phyloP scores from a whole-genome alignment of 495 filamentous ascomycete genomes.

The Xylaria cubensis region DNA sequence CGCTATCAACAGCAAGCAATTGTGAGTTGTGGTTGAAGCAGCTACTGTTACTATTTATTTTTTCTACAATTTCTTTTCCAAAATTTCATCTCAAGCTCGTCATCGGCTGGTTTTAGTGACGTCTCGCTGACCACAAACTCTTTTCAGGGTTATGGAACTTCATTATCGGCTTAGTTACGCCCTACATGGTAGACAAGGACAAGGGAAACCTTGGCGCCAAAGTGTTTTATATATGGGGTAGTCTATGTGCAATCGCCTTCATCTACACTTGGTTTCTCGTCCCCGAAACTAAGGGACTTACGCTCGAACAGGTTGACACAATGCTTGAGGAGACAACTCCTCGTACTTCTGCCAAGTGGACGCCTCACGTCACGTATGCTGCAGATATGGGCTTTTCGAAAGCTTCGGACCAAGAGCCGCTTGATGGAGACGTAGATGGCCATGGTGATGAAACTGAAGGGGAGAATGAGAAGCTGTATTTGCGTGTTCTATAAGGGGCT shows the following conservation, averaged over 20 bases:
- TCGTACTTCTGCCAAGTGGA: constrained; percentile 73
- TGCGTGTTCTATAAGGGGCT: constrained; percentile 4
- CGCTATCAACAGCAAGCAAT: constrained; percentile 81
- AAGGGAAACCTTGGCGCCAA: constrained; percentile 71
- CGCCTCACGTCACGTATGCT: constrained; percentile 72
- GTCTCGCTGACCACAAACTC: background rate
- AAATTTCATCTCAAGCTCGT: background rate
- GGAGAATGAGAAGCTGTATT: background rate
- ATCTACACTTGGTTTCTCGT: constrained; percentile 81
- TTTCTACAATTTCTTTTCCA: too few species aligned
- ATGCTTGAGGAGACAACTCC: constrained; percentile 87
- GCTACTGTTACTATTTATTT: background rate
- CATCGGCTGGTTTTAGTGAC: too few species aligned
- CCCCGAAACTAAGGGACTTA: constrained; percentile 85
- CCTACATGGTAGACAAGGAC: constrained; percentile 74
- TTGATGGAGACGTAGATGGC: background rate
- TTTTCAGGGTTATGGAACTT: constrained; percentile 43
- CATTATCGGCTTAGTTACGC: constrained; percentile 64
- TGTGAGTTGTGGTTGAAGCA: constrained; percentile 71
- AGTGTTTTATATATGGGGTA: constrained; percentile 83
- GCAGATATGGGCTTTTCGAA: constrained; percentile 55
- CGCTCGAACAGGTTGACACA: constrained; percentile 87
- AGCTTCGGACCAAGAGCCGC: background rate
- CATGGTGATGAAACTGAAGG: background rate
- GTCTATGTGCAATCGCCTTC: constrained; percentile 68